A percentile compares a stretch with the other conserved stretches of the same genome.
Evolutionary conservation across 1,284 basidiomycete species (phyloP).

Genomic region (Coniferiporia sulphurascens): DNA sequence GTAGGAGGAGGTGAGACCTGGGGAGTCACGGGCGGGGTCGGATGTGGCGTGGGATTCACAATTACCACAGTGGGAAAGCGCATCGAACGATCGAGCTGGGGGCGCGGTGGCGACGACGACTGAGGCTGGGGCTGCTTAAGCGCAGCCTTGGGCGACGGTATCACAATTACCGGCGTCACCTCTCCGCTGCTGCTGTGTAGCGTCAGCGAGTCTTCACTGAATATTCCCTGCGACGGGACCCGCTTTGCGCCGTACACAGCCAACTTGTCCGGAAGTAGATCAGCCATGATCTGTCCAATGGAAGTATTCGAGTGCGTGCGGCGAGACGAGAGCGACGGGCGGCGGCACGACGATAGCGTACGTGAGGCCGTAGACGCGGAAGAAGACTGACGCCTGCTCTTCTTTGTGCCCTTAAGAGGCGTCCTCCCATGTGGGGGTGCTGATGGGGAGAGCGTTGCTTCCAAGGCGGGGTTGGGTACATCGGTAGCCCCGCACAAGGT

Average conservation of each 20-base stretch:
- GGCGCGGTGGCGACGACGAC: slow-evolving; percentile 1
- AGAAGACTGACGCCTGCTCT: neutral
- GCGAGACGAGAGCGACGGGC: slow-evolving; percentile 16
- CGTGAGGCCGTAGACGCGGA: slow-evolving; percentile 3
- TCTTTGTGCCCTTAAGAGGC: neutral
- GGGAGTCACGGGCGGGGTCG: slow-evolving; percentile 27
- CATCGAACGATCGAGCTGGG: slow-evolving; percentile 19
- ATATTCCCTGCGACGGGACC: neutral
- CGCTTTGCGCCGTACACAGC: slow-evolving; percentile 17
- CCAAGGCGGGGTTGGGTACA: neutral
- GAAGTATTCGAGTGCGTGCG: slow-evolving; percentile 31
- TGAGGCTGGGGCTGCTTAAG: neutral
- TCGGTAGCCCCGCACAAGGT: neutral
- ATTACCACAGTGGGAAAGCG: slow-evolving; percentile 47
- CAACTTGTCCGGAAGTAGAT: slow-evolving; percentile 44
- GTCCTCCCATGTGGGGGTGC: neutral
- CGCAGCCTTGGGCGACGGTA: neutral
- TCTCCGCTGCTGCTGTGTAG: neutral
- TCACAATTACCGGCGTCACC: slow-evolving; percentile 1
- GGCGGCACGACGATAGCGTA: slow-evolving; percentile 19
- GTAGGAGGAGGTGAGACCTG: slow-evolving; percentile 6
- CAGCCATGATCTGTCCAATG: slow-evolving; percentile 51
- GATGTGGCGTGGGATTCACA: slow-evolving; percentile 46
- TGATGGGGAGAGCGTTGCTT: neutral
- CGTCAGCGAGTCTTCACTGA: neutral